Conservation (phyloP, 345 rosid species). For the Hypericum perforatum region DNA sequence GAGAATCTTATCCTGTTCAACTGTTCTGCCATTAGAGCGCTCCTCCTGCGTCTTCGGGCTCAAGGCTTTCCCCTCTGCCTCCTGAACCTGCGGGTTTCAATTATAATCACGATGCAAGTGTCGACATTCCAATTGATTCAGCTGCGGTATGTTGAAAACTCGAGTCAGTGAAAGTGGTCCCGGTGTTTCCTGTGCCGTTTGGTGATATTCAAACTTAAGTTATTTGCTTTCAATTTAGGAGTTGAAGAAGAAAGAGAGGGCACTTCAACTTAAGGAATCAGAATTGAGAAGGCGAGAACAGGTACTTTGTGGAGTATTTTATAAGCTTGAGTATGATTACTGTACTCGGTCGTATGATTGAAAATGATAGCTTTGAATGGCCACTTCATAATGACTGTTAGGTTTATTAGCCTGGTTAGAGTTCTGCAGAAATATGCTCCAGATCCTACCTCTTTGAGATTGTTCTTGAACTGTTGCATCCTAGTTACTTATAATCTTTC, state of each 20-base stretch:
- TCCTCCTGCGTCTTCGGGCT: slow-evolving; percentile 20
- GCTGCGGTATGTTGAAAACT: slow-evolving; percentile 6
- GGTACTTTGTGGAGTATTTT: slow-evolving; percentile 10
- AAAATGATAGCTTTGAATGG: too few relatives aligned
- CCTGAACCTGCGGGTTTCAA: slow-evolving; percentile 26
- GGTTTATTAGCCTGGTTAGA: too few relatives aligned
- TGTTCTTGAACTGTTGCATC: not conserved
- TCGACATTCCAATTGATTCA: slow-evolving; percentile 27
- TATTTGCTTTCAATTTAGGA: slow-evolving; percentile 10
- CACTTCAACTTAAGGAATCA: slow-evolving; percentile 23
- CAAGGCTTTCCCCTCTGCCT: slow-evolving; percentile 25
- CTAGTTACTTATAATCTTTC: not conserved
- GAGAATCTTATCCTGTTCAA: not conserved
- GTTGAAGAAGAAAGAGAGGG: slow-evolving; percentile 25
- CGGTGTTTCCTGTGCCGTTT: not conserved
- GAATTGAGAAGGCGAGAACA: slow-evolving; percentile 25
- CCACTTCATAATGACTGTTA: too few relatives aligned
- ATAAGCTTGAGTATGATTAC: not conserved
- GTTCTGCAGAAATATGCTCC: too few relatives aligned
- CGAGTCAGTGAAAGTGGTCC: slow-evolving; percentile 4
- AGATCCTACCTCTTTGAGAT: not conserved
- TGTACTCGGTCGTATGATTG: too few relatives aligned
- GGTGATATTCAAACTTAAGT: not conserved
- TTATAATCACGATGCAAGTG: slow-evolving; percentile 20
- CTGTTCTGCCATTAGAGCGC: slow-evolving; percentile 10